Evolutionary conservation across 306 rosid species (phyloP).

Genomic region (Crotalaria pallida): DNA sequence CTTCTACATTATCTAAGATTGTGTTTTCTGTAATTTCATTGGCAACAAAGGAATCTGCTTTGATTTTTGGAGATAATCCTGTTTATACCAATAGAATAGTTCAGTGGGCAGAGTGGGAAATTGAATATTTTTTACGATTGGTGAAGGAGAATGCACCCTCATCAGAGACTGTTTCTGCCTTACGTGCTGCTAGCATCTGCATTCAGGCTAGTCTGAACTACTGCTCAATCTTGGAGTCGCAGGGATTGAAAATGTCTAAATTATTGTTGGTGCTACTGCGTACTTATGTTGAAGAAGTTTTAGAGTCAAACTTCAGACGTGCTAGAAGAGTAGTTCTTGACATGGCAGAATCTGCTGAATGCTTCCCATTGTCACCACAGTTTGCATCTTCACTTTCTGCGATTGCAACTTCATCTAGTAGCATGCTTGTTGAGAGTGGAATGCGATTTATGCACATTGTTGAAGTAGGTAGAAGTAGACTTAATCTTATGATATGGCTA

Average conservation of each 20-base stretch:
- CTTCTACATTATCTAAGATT: slow-evolving; percentile 70
- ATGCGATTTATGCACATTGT: slow-evolving; percentile 70
- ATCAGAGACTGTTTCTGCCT: slow-evolving; percentile 70
- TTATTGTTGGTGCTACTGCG: slow-evolving; percentile 78
- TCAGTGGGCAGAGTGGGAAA: slow-evolving; percentile 99
- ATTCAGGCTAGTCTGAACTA: slow-evolving; percentile 84
- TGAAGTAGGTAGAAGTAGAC: slow-evolving; percentile 72
- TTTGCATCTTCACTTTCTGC: slow-evolving; percentile 69
- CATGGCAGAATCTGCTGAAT: slow-evolving; percentile 61
- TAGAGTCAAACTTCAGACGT: slow-evolving; percentile 85
- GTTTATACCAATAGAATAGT: slow-evolving; percentile 81
- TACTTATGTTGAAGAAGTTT: slow-evolving; percentile 86
- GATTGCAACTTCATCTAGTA: slow-evolving; percentile 52
- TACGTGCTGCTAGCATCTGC: slow-evolving; percentile 74
- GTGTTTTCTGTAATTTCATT: slow-evolving; percentile 73
- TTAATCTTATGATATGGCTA: slow-evolving; percentile 18
- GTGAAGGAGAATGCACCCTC: slow-evolving; percentile 87
- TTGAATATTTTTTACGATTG: slow-evolving; percentile 78
- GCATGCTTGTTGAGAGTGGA: slow-evolving; percentile 70
- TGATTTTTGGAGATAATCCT: slow-evolving; percentile 84
- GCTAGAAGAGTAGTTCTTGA: slow-evolving; percentile 78
- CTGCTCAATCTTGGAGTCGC: slow-evolving; percentile 71
- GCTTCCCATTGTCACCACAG: slow-evolving; percentile 55
- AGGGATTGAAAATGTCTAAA: slow-evolving; percentile 83
- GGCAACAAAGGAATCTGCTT: slow-evolving; percentile 70